phyloP scores from a whole-genome alignment of 352 stramenopile species.

The Phytophthora fragariaefolia region DNA sequence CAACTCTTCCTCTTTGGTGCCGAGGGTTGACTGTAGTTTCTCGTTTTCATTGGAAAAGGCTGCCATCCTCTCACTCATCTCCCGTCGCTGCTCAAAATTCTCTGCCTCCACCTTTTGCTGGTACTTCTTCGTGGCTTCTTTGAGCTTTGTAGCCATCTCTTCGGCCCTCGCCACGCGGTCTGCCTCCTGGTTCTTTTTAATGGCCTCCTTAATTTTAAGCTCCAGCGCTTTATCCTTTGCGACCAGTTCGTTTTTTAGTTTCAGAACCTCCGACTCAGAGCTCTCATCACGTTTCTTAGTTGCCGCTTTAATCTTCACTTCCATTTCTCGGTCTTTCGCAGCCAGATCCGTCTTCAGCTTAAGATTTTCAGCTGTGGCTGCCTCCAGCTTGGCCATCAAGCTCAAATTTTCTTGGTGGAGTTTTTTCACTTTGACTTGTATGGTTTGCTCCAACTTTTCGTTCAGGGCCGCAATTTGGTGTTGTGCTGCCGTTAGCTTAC shows the following conservation, averaged over 20 bases:
- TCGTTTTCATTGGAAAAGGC: conserved; percentile 36
- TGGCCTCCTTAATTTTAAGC: conserved; percentile 26
- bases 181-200: conserved; percentile 27
- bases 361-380: conserved; percentile 25
- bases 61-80: conserved; percentile 48
- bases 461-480: conserved; percentile 8
- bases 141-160: conserved; percentile 33
- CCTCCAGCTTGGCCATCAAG: conserved; percentile 35
- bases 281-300: conserved; percentile 21
- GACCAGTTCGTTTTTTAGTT: conserved; percentile 23
- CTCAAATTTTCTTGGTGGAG: conserved; percentile 36
- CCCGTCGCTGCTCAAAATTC: conserved; percentile 39
- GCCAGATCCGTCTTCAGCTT: conserved; percentile 35
- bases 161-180: conserved; percentile 16
- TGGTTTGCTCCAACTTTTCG: conserved; percentile 19
- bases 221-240: conserved; percentile 28
- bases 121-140: conserved; percentile 38
- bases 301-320: conserved; percentile 22
- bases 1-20: conserved; percentile 30
- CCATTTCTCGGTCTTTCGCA: conserved; percentile 24
- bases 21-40: conserved; percentile 25
- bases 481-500: conserved; percentile 13
- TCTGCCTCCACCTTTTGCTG: conserved; percentile 45
- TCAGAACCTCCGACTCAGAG: conserved; percentile 5
- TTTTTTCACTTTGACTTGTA: conserved; percentile 23